These are phyloP conservation scores for Mychonastes homosphaera DNA, from an alignment of 139 green algal species.

Conservation along the genomic window DNA sequence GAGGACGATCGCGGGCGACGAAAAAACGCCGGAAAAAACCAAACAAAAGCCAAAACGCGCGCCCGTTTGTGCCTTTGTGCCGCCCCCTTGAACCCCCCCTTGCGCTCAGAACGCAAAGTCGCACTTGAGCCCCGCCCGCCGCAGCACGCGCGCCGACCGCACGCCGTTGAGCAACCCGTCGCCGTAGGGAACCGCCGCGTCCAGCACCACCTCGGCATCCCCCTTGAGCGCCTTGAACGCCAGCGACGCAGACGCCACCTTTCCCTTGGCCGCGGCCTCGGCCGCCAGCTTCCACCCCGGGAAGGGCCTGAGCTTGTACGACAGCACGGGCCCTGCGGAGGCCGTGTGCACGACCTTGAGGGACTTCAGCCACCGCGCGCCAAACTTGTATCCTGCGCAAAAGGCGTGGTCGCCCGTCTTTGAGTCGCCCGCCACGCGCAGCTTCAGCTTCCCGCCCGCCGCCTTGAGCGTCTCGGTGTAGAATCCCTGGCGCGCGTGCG, in stretches of 20 bases:
- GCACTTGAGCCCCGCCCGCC: conserved; percentile 14
- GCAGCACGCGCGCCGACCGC: background rate
- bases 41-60: no score
- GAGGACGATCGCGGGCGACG: no score
- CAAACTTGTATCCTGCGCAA: conserved; percentile 17
- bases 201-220: conserved; percentile 18
- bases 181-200: conserved; percentile 11
- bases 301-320: conserved; percentile 18
- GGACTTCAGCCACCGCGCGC: conserved; percentile 9
- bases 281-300: conserved; percentile 19
- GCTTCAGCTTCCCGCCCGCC: background rate
- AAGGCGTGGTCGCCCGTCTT: conserved; percentile 14
- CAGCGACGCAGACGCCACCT: conserved; percentile 4
- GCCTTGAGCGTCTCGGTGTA: conserved; percentile 22
- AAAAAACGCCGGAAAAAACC: no score
- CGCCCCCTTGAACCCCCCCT: no score
- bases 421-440: conserved; percentile 11
- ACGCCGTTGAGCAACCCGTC: background rate
- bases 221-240: conserved; percentile 23
- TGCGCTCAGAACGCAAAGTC: conserved; percentile 18
- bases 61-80: no score
- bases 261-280: conserved; percentile 8
- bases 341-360: conserved; percentile 11
- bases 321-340: conserved; percentile 11
- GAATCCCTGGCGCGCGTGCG: background rate